Evolutionary conservation across 1,284 basidiomycete genomes (phyloP), one percentile per base, ranked within the genome.

Genomic region (Puccinia coronata): DNA sequence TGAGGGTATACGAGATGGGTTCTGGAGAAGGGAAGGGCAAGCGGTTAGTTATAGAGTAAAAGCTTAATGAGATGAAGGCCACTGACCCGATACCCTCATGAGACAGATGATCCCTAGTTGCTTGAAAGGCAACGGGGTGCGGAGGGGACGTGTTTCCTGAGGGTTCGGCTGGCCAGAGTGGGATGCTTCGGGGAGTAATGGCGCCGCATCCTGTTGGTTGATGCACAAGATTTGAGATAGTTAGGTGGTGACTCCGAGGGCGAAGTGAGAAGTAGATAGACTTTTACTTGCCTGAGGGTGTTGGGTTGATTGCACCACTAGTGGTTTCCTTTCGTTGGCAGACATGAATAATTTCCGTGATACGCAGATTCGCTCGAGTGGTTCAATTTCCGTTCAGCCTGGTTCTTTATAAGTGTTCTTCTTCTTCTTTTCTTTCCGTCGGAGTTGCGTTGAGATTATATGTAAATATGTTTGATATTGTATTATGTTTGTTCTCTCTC

Each of bases 1-100:
- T 80, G n/a, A 80, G 59, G 23, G 79, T 80, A 65, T 80, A 80
- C 39, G 79, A 73, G 36, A 80, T 80, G 31, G 79, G 79, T 53
- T 80, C 79, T 73, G 14, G 36, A 28, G 36, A 31, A 36, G 12
- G 63, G 18, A 39, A n/a, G 43, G n/a, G 9, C n/a, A 8, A 41
- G 43, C 25, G 20, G 28, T 41, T n/a, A 28, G 39, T 25, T 41
- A 47, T 8, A 69, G 16, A 36, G 12, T 1, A n/a, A 36, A n/a
- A 12, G n/a, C 5, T 61, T 61, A 14, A 34, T 11, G 5, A 61
- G 6, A 34, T 53, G 51, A 16, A 61, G 20, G 16, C 2, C 28
- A 69, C 67, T 41, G n/a, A 79, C 77, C 77, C 23, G 79, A 73
- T 36, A 73, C 28, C 31, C 79, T 57, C 79, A 80, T 80, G 8